Conservation (phyloP, 441 rosid genomes). For the Jatropha podagrica region DNA sequence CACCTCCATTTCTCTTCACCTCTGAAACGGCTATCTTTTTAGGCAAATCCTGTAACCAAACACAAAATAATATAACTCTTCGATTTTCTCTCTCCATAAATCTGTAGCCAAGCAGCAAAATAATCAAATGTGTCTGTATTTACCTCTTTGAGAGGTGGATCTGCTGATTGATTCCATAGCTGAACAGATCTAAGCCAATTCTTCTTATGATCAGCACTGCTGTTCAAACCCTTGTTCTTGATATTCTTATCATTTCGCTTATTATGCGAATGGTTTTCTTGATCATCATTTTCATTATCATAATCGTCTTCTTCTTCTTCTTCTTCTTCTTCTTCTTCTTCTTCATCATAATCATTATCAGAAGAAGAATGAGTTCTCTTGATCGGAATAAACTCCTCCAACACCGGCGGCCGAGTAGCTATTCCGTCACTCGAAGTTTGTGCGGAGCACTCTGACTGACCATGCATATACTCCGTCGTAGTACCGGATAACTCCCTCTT, state of each 20-base stretch:
- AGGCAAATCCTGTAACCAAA: constrained; percentile 37
- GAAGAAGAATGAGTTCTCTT: constrained; percentile 44
- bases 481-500: constrained; percentile 68
- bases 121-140: not conserved
- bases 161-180: constrained; percentile 78
- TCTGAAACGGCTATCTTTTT: constrained; percentile 52
- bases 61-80: not conserved
- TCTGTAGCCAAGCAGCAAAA: not conserved
- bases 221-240: constrained; percentile 18
- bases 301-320: constrained; percentile 10
- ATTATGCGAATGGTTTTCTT: constrained; percentile 43
- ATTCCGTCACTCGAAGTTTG: constrained; percentile 63
- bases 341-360: constrained; percentile 25
- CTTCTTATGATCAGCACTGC: constrained; percentile 36
- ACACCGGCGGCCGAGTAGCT: constrained; percentile 27
- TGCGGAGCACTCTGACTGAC: constrained; percentile 78
- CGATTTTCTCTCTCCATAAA: not conserved
- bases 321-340: constrained; percentile 4
- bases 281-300: constrained; percentile 12
- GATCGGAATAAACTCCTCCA: constrained; percentile 82
- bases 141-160: constrained; percentile 48
- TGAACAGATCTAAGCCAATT: constrained; percentile 99
- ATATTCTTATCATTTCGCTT: constrained; percentile 13
- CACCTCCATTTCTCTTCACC: constrained; percentile 67
- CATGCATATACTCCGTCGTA: constrained; percentile 49